Conservation (phyloP, 306 rosid species). For the Gynostemma pentaphyllum region DNA sequence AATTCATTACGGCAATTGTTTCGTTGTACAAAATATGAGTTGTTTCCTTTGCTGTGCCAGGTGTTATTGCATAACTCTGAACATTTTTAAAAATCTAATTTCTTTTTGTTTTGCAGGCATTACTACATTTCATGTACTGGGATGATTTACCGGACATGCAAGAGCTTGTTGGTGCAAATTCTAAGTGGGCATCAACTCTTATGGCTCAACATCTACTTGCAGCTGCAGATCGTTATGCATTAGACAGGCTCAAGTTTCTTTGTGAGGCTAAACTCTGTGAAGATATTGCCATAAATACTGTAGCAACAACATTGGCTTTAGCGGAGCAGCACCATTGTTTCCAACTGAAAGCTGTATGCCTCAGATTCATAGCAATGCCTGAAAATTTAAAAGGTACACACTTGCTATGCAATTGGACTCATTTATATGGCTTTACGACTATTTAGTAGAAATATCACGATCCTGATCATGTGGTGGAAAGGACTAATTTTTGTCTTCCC, state of each 20-base stretch:
- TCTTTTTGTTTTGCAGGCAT: conserved; percentile 28
- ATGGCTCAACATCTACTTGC: conserved; percentile 68
- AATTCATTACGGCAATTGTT: no score
- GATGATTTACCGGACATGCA: conserved; percentile 47
- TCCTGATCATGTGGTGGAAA: neutral
- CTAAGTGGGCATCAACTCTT: conserved; percentile 44
- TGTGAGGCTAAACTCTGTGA: conserved; percentile 55
- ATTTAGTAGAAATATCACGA: neutral
- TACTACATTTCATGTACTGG: conserved; percentile 63
- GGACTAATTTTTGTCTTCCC: neutral
- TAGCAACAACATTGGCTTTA: conserved; percentile 64
- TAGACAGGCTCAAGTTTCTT: conserved; percentile 52
- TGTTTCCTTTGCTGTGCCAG: no score
- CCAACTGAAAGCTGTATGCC: conserved; percentile 49
- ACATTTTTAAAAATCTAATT: neutral
- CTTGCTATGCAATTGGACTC: neutral
- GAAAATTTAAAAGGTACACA: conserved; percentile 55
- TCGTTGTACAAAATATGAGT: no score
- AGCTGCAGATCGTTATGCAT: conserved; percentile 62
- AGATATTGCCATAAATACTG: conserved; percentile 50
- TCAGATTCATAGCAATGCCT: conserved; percentile 40
- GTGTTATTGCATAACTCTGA: neutral
- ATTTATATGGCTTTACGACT: neutral
- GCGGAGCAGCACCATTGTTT: conserved; percentile 70
- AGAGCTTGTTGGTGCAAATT: conserved; percentile 33